phyloP scores from a whole-genome alignment of 129 eudicot species.

The Pittosporum tobira region DNA sequence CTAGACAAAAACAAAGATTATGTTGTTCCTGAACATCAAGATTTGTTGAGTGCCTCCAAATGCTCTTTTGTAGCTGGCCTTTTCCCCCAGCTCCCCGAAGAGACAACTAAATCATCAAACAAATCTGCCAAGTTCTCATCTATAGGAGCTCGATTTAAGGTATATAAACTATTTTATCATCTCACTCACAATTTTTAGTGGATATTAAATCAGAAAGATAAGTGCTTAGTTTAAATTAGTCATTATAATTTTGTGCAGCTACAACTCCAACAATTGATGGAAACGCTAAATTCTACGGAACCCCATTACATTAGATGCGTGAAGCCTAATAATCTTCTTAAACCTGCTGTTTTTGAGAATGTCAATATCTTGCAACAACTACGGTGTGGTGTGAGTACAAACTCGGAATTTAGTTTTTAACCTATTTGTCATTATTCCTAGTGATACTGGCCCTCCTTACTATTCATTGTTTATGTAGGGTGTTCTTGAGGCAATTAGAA shows the following conservation, averaged over 20 bases:
- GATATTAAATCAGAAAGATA: not conserved
- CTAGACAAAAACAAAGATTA: constrained; percentile 96
- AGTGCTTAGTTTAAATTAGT: too few species aligned
- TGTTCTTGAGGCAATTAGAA: constrained; percentile 97
- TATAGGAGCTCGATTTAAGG: constrained; percentile 93
- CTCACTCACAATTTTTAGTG: not conserved
- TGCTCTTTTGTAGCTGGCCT: constrained; percentile 80
- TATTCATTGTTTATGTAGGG: constrained; percentile 61
- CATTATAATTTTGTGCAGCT: constrained; percentile 41
- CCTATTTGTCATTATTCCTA: not conserved
- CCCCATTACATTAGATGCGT: constrained; percentile 97
- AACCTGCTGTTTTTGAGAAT: constrained; percentile 87
- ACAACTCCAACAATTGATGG: constrained; percentile 93
- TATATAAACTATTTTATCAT: constrained; percentile 16
- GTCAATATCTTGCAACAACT: constrained; percentile 85
- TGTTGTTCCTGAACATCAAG: constrained; percentile 97
- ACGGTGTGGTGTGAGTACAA: constrained; percentile 91
- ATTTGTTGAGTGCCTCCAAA: constrained; percentile 77
- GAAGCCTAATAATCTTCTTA: constrained; percentile 93
- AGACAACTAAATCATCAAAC: constrained; percentile 63
- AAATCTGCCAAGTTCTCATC: constrained; percentile 97
- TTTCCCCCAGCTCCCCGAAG: constrained; percentile 79
- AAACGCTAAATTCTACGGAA: constrained; percentile 78
- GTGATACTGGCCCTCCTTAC: not conserved
- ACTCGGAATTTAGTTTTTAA: constrained; percentile 6